These are phyloP conservation scores for Talaromyces sp. DNA, from an alignment of 2,329 filamentous ascomycete genomes.

Conservation along the genomic window DNA sequence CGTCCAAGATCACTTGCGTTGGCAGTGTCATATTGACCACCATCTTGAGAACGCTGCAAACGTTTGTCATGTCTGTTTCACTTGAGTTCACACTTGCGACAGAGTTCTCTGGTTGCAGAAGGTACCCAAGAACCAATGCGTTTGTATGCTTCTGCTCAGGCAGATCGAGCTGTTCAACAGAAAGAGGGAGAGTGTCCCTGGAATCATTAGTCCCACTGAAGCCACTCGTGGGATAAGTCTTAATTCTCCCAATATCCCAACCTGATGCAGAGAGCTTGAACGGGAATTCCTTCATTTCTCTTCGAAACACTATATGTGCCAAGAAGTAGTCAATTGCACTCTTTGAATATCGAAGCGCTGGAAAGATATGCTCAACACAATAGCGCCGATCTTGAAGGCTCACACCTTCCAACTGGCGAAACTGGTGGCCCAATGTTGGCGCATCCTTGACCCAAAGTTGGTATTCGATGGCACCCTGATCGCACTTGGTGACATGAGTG, in stretches of 20 bases:
- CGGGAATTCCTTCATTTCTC: slow-evolving; percentile 51
- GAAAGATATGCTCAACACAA: slow-evolving; percentile 44
- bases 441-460: slow-evolving; percentile 28
- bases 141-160: slow-evolving; percentile 58
- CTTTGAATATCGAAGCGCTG: slow-evolving; percentile 49
- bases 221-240: slow-evolving; percentile 48
- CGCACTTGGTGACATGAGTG: slow-evolving; percentile 44
- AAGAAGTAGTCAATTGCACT: slow-evolving; percentile 60
- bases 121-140: slow-evolving; percentile 56
- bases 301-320: slow-evolving; percentile 54
- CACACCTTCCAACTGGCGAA: slow-evolving; percentile 46
- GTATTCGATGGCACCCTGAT: slow-evolving; percentile 51
- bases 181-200: slow-evolving; percentile 52
- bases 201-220: slow-evolving; percentile 69
- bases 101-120: slow-evolving; percentile 52
- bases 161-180: slow-evolving; percentile 54
- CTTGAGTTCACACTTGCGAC: slow-evolving; percentile 6
- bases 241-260: slow-evolving; percentile 6
- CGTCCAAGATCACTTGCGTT: slow-evolving; percentile 61
- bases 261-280: slow-evolving; percentile 56
- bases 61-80: background rate
- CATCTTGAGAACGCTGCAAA: slow-evolving; percentile 31
- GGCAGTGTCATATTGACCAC: slow-evolving; percentile 37
- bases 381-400: slow-evolving; percentile 52
- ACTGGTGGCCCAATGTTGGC: slow-evolving; percentile 30